Percentiles rank a stretch among this genome's conserved stretches.
Conservation (phyloP, 208 protist genomes). For the Phytomonas sp. region DNA sequence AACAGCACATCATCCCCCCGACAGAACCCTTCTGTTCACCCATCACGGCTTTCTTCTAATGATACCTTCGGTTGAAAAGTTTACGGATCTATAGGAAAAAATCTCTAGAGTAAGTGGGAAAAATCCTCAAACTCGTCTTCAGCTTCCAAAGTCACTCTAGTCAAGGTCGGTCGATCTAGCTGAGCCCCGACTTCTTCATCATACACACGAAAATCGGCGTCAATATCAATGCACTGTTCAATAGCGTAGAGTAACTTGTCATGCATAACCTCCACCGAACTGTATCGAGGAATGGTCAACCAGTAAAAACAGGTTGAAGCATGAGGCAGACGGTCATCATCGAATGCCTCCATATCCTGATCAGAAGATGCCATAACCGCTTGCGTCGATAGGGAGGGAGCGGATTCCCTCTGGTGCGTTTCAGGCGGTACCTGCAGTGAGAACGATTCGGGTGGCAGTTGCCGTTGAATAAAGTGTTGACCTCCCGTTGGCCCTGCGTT, state of each 20-base stretch:
- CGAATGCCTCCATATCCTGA: conserved; percentile 4
- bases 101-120: conserved; percentile 58
- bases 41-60: not conserved
- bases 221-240: conserved; percentile 92
- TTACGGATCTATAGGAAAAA: not conserved
- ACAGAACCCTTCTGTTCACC: not conserved
- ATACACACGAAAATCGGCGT: conserved; percentile 89
- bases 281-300: conserved; percentile 90
- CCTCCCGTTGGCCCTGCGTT: conserved; percentile 3
- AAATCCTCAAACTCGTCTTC: conserved; percentile 88
- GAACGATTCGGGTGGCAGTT: conserved; percentile 7
- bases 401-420: not conserved
- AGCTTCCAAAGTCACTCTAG: conserved; percentile 44
- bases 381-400: not conserved
- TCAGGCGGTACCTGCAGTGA: not conserved
- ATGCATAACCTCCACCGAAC: conserved; percentile 74
- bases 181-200: conserved; percentile 49
- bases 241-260: conserved; percentile 94
- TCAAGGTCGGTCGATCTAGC: conserved; percentile 37
- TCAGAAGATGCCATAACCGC: not conserved
- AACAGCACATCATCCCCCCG: not conserved
- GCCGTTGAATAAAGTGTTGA: conserved; percentile 20
- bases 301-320: conserved; percentile 95
- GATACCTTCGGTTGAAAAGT: not conserved
- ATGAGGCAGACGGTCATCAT: conserved; percentile 88